A percentile compares a stretch with the other conserved stretches of the same genome.
Conservation (phyloP, 2,329 filamentous ascomycete species). For the Atkinsonella texensis region DNA sequence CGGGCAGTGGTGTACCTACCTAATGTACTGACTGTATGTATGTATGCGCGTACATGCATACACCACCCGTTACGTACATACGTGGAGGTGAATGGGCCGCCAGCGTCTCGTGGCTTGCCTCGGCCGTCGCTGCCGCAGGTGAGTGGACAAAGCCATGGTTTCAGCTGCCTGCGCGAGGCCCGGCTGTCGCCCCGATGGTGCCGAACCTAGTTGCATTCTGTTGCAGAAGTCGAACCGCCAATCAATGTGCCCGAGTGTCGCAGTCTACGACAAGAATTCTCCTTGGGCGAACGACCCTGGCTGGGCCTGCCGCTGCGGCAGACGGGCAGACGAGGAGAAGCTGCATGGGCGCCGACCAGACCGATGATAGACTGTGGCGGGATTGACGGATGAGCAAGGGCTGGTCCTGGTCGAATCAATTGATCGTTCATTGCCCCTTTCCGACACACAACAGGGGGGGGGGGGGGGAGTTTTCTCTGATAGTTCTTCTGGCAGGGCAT, state of each 20-base stretch:
- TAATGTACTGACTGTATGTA: no score
- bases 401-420: no score
- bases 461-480: no score
- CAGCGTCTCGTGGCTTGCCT: not conserved
- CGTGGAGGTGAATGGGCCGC: no score
- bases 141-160: not conserved
- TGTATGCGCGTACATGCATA: no score
- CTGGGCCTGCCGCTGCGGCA: not conserved
- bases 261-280: not conserved
- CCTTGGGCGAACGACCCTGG: not conserved
- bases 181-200: conserved; percentile 10
- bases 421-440: no score
- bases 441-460: no score
- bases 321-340: not conserved
- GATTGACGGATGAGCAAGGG: no score
- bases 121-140: not conserved
- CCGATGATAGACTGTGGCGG: no score
- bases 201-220: conserved; percentile 3
- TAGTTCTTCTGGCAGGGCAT: not conserved
- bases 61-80: no score
- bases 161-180: not conserved
- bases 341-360: not conserved
- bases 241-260: not conserved
- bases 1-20: no score
- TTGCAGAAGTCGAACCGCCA: not conserved